Conservation (phyloP, 129 eudicot species). For the Arctium lappa region DNA sequence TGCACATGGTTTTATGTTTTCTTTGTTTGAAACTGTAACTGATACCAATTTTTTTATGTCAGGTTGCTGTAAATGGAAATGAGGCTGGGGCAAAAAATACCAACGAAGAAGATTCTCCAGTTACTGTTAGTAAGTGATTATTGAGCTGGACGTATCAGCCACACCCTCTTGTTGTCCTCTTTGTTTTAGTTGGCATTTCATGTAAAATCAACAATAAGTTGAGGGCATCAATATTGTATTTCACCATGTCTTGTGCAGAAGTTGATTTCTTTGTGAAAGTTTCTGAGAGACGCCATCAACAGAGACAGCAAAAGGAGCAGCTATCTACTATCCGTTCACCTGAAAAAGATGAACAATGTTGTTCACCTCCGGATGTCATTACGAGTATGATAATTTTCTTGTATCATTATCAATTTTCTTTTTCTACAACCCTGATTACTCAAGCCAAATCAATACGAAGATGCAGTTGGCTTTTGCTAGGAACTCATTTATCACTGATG, state of each 20-base stretch:
- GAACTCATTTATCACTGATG: constrained; percentile 10
- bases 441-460: neutral
- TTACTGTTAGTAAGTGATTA: constrained; percentile 53
- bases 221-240: neutral
- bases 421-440: neutral
- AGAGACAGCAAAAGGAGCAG: constrained; percentile 45
- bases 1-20: neutral
- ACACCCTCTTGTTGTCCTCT: neutral
- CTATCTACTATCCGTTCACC: constrained; percentile 28
- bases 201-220: neutral
- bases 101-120: constrained; percentile 43
- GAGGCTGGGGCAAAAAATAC: constrained; percentile 38
- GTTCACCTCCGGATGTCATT: constrained; percentile 42
- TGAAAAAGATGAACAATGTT: constrained; percentile 29
- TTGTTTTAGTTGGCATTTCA: constrained; percentile 15
- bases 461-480: neutral
- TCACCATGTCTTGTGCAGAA: constrained; percentile 36
- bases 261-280: constrained; percentile 48
- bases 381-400: constrained; percentile 38
- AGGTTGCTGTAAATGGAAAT: constrained; percentile 53
- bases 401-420: neutral
- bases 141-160: constrained; percentile 6
- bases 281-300: constrained; percentile 45
- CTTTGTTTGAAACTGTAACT: neutral
- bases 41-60: neutral